Evolutionary conservation across 306 rosid species (phyloP).

Genomic region (Prunus armeniaca): DNA sequence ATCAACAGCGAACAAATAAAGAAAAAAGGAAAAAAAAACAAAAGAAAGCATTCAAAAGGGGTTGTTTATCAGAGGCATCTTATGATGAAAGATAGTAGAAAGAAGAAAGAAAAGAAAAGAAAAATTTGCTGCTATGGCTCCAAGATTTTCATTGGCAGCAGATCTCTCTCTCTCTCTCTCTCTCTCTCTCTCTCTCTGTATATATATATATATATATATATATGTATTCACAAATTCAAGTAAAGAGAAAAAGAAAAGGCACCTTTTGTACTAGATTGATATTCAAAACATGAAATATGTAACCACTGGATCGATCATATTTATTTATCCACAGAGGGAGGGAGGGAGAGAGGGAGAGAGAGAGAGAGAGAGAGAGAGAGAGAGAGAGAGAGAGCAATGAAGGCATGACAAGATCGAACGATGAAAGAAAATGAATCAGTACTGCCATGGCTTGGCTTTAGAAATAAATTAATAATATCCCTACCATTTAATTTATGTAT

Average conservation of each 20-base stretch:
- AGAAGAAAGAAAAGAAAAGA: background rate
- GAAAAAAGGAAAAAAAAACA: background rate
- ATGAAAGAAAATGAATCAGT: background rate
- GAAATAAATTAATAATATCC: background rate
- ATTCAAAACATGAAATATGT: conserved; percentile 37
- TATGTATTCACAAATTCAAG: conserved; percentile 17
- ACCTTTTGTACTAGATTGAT: conserved; percentile 37
- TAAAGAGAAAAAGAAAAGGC: conserved; percentile 40
- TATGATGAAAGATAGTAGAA: conserved; percentile 20
- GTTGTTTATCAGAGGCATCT: conserved; percentile 12
- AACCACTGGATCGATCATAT: conserved; percentile 27
- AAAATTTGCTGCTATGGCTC: conserved; percentile 1
- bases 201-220: too few relatives aligned
- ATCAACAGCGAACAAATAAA: background rate
- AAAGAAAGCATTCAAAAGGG: background rate
- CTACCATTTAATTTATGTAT: background rate
- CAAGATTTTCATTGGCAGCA: too few relatives aligned
- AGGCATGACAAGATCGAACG: background rate
- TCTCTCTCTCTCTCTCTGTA: background rate
- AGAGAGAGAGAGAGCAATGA: conserved; percentile 16
- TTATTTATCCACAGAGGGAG: background rate
- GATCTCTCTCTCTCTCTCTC: conserved; percentile 21
- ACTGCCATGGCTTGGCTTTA: background rate
- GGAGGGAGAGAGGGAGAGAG: conserved; percentile 22
- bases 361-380: conserved; percentile 17